These are phyloP conservation scores for Tetraselmis striata DNA, from an alignment of 139 green algal genomes.

Conservation along the genomic window DNA sequence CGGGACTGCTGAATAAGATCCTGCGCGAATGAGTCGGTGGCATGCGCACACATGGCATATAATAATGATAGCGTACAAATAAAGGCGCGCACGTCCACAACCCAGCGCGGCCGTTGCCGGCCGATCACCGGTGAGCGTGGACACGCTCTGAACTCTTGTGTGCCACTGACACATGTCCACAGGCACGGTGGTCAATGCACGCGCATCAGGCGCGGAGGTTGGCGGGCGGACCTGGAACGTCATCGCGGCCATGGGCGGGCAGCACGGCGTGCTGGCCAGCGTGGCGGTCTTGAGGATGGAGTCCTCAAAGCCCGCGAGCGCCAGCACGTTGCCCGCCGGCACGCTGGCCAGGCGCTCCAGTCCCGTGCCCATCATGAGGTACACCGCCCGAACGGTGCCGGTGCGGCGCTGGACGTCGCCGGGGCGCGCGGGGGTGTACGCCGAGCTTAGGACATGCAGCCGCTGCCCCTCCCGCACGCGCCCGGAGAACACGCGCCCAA, in stretches of 20 bases:
- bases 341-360: slow-evolving; percentile 64
- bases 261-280: slow-evolving; percentile 56
- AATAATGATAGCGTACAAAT: too few species aligned
- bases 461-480: slow-evolving; percentile 44
- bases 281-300: slow-evolving; percentile 91
- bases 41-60: too few species aligned
- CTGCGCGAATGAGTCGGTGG: too few species aligned
- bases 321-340: slow-evolving; percentile 86
- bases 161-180: too few species aligned
- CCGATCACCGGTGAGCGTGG: too few species aligned
- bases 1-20: too few species aligned
- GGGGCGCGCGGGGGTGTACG: slow-evolving; percentile 59
- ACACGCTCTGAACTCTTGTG: too few species aligned
- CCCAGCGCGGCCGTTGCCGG: too few species aligned
- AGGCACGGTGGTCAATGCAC: too few species aligned
- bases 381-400: slow-evolving; percentile 47
- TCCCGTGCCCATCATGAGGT: slow-evolving; percentile 93
- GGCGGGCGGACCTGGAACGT: slow-evolving; percentile 66
- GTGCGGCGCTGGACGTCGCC: slow-evolving; percentile 9
- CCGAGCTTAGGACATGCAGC: slow-evolving; percentile 70
- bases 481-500: slow-evolving; percentile 82
- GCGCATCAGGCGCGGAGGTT: too few species aligned
- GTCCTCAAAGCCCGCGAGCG: slow-evolving; percentile 70
- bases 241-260: slow-evolving; percentile 77
- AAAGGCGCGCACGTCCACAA: too few species aligned